Percentiles rank a stretch among this genome's conserved stretches.
phyloP scores from a whole-genome alignment of 495 filamentous ascomycete genomes.

The Penicillium daleae region DNA sequence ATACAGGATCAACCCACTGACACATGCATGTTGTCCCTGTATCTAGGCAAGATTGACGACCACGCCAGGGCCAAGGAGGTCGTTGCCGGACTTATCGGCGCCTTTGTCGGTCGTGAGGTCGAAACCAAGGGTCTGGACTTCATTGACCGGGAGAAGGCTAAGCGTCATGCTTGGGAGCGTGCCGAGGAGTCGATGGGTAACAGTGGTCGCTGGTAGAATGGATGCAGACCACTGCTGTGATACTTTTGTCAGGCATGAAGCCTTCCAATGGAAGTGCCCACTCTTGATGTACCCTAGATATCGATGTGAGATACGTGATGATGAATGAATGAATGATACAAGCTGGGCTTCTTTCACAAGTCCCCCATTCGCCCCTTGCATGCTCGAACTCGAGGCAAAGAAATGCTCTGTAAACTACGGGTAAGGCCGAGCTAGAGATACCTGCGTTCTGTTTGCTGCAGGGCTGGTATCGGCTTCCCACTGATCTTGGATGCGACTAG shows the following conservation, averaged over 20 bases:
- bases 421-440: not conserved
- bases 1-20: not conserved
- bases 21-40: not conserved
- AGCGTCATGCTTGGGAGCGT: constrained; percentile 62
- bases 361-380: not conserved
- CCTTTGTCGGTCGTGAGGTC: constrained; percentile 71
- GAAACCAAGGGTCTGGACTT: constrained; percentile 75
- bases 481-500: not conserved
- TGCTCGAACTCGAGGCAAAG: not conserved
- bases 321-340: not conserved
- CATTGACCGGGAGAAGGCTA: constrained; percentile 69
- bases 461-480: not conserved
- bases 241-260: not conserved
- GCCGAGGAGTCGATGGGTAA: constrained; percentile 38
- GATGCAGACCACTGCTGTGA: not conserved
- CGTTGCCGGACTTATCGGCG: constrained; percentile 67
- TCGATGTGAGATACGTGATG: not conserved
- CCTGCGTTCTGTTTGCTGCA: not conserved
- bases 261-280: not conserved
- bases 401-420: no score
- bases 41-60: constrained; percentile 61
- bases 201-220: constrained; percentile 21
- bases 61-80: constrained; percentile 75
- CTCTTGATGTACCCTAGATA: not conserved
- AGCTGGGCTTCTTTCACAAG: not conserved